Evolutionary conservation across 768 basidiomycete genomes (phyloP).

Genomic region (Russula compacta): DNA sequence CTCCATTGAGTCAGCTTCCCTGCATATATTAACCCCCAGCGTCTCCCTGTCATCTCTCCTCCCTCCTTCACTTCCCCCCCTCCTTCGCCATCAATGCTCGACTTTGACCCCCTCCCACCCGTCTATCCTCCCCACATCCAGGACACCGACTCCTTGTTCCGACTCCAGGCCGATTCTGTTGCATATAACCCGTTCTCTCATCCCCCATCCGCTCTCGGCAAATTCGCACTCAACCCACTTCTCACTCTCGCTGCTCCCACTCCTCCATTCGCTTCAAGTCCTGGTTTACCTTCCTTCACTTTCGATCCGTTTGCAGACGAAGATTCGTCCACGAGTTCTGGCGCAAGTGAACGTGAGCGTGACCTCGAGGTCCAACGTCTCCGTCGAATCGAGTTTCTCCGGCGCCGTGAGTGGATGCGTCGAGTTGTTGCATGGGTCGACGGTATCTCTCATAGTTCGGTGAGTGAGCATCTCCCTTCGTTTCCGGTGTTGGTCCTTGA

Average conservation of each 20-base stretch:
- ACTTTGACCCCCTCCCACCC: constrained; percentile 8
- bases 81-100: constrained; percentile 7
- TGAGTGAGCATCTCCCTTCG: constrained; percentile 1
- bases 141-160: constrained; percentile 2
- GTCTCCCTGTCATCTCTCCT: neutral
- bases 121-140: neutral
- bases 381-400: constrained; percentile 17
- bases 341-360: constrained; percentile 5
- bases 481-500: neutral
- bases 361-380: constrained; percentile 14
- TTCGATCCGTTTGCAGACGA: constrained; percentile 21
- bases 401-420: constrained; percentile 20
- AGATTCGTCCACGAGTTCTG: constrained; percentile 14
- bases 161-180: constrained; percentile 1
- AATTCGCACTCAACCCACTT: neutral
- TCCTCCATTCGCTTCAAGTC: neutral
- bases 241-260: neutral
- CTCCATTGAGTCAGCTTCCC: constrained; percentile 4
- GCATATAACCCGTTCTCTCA: constrained; percentile 5
- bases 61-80: neutral
- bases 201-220: neutral
- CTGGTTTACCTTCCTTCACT: constrained; percentile 10
- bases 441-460: constrained; percentile 11
- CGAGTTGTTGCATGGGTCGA: constrained; percentile 20
- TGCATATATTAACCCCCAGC: constrained; percentile 14